These are phyloP conservation scores for Xerocomus brunneocitrinus DNA, from an alignment of 768 basidiomycete species.

Conservation along the genomic window DNA sequence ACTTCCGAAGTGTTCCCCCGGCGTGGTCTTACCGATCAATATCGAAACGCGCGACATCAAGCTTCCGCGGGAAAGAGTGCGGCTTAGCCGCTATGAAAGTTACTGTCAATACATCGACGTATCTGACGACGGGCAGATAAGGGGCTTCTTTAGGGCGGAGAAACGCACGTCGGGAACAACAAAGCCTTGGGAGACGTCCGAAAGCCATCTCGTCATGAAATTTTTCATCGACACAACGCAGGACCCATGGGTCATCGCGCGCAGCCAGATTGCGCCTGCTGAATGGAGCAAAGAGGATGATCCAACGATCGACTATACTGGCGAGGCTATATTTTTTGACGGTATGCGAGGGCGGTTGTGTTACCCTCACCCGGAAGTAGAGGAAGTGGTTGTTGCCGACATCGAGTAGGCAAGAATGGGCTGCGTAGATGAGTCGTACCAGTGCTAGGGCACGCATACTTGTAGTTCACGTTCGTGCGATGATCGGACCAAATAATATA, in stretches of 20 bases:
- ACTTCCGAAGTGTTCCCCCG: background rate
- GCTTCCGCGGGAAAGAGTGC: background rate
- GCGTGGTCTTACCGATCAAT: background rate
- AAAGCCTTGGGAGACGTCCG: rapidly evolving
- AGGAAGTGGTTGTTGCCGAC: no score
- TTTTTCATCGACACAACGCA: constrained; percentile 4
- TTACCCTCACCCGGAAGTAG: background rate
- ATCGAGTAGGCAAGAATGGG: no score
- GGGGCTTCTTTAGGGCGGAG: background rate
- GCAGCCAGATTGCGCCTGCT: background rate
- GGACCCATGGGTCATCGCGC: background rate
- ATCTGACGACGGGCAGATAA: background rate
- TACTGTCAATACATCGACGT: background rate
- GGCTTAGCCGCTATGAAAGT: rapidly evolving
- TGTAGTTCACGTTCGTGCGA: no score
- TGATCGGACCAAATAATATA: no score
- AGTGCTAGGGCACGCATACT: no score
- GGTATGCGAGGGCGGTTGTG: background rate
- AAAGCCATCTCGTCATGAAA: background rate
- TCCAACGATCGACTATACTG: no score
- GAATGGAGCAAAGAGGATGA: background rate
- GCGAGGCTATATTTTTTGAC: background rate
- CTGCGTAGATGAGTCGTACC: no score
- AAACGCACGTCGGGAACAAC: no score
- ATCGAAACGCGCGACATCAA: background rate